Conservation (phyloP, 179 eudicot genomes). For the Beta corolliflora region DNA sequence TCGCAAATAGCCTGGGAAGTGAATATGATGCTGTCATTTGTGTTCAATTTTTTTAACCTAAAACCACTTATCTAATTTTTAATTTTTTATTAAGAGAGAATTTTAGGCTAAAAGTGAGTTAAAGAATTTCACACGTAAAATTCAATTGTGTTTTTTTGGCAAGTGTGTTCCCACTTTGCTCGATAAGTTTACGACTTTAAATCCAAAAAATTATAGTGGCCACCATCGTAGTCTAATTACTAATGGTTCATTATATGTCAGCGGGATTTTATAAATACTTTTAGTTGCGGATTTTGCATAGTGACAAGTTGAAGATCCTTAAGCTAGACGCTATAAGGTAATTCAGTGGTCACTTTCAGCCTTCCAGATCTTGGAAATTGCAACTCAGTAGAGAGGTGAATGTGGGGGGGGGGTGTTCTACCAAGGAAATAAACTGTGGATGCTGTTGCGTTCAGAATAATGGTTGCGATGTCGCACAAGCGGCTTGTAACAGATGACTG, state of each 20-base stretch:
- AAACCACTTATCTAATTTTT: background rate
- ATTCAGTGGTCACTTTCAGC: background rate
- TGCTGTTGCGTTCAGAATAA: background rate
- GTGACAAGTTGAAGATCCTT: background rate
- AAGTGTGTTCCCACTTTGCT: background rate
- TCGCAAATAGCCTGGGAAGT: background rate
- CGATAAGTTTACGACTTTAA: background rate
- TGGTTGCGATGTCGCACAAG: no score
- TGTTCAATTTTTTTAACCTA: background rate
- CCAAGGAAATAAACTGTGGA: background rate
- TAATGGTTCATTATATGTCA: background rate
- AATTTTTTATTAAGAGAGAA: background rate
- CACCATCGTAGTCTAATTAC: no score
- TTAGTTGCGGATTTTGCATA: background rate
- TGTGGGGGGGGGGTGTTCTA: background rate
- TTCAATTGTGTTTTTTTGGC: background rate
- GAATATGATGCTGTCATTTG: background rate
- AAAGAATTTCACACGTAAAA: background rate
- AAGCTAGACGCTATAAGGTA: background rate
- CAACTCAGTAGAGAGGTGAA: background rate
- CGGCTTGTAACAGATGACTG: no score
- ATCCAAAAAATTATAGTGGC: background rate
- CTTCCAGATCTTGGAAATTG: background rate
- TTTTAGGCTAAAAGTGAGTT: background rate
- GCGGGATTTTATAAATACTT: background rate